Evolutionary conservation across 805 yeast species (phyloP).

Genomic region (Pichia manshurica): DNA sequence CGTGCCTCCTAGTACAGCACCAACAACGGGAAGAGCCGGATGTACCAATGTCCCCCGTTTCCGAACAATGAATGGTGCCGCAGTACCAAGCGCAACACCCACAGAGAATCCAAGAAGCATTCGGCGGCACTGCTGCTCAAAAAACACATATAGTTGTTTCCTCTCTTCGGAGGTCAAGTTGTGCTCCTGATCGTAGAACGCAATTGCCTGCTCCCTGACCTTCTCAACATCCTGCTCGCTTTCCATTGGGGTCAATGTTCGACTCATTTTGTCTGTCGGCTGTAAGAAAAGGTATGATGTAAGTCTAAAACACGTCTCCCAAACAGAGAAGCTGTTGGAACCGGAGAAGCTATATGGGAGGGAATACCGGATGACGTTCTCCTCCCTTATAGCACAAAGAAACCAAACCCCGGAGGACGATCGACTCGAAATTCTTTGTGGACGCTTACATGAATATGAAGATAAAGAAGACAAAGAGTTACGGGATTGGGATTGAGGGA

Average conservation of each 20-base stretch:
- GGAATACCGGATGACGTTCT: too few species aligned
- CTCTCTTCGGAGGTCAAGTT: constrained; percentile 38
- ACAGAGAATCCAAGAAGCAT: constrained; percentile 36
- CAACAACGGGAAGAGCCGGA: constrained; percentile 36
- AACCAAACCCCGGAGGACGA: too few species aligned
- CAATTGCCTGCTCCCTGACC: constrained; percentile 39
- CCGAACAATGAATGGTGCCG: constrained; percentile 38
- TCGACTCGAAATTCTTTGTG: too few species aligned
- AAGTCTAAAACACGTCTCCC: too few species aligned
- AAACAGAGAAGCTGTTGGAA: too few species aligned
- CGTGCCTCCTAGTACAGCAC: constrained; percentile 38
- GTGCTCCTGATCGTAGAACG: constrained; percentile 47
- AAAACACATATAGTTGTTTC: constrained; percentile 34
- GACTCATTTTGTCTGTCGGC: neutral
- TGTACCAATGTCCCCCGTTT: constrained; percentile 33
- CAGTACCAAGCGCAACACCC: constrained; percentile 37
- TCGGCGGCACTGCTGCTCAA: constrained; percentile 31
- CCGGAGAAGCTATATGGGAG: too few species aligned
- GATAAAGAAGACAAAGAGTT: too few species aligned
- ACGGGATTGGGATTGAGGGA: too few species aligned
- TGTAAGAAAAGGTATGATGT: neutral
- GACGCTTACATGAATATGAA: too few species aligned
- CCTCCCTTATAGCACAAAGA: too few species aligned
- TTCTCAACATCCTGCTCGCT: constrained; percentile 22
- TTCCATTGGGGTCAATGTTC: constrained; percentile 4